Evolutionary conservation across 257 asterid species (phyloP).

Genomic region (Datura wrightii): DNA sequence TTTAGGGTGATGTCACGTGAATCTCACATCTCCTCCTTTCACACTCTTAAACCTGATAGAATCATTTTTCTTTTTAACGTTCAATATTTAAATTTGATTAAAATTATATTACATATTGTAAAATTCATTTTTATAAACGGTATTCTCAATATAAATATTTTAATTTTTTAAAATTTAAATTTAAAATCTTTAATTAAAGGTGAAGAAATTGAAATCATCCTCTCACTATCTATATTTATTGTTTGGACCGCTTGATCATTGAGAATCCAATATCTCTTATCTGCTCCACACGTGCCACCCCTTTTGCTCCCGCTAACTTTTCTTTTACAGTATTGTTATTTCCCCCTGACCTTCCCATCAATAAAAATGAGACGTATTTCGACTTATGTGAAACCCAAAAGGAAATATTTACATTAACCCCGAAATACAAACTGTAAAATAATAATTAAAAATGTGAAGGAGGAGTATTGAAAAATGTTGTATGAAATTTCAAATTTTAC

Average conservation of each 20-base stretch:
- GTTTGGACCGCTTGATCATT: conserved; percentile 27
- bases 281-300: conserved; percentile 51
- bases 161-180: too few relatives aligned
- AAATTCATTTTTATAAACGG: too few relatives aligned
- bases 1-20: conserved; percentile 69
- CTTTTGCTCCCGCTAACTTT: too few relatives aligned
- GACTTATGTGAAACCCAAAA: not conserved
- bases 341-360: not conserved
- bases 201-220: too few relatives aligned
- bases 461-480: not conserved
- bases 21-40: conserved; percentile 61
- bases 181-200: too few relatives aligned
- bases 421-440: not conserved
- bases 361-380: not conserved
- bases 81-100: too few relatives aligned
- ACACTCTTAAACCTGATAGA: conserved; percentile 51
- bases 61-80: not conserved
- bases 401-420: not conserved
- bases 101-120: too few relatives aligned
- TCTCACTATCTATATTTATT: too few relatives aligned
- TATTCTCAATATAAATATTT: too few relatives aligned
- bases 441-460: not conserved
- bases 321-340: too few relatives aligned
- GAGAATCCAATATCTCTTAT: conserved; percentile 30
- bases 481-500: not conserved